A percentile compares a stretch with the other conserved stretches of the same genome.
Evolutionary conservation across 2,329 filamentous ascomycete genomes (phyloP).

Genomic region (Fusarium sp.): DNA sequence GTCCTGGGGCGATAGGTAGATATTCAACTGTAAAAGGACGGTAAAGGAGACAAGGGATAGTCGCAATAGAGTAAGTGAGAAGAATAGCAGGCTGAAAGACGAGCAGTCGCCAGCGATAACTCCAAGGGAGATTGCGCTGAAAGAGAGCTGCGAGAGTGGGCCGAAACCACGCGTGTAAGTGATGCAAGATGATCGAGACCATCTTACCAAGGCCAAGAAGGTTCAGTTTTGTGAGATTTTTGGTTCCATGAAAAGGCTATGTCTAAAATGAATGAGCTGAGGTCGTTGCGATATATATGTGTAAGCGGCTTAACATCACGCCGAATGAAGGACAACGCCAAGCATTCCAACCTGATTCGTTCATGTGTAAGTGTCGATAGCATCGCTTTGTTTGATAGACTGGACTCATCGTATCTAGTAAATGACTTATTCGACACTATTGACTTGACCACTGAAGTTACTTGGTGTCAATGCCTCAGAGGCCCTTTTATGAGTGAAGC

Average conservation of each 20-base stretch:
- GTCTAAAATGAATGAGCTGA: neutral
- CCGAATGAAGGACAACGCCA: conserved; percentile 2
- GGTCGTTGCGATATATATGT: neutral
- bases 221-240: neutral
- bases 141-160: conserved; percentile 52
- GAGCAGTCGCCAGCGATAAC: conserved; percentile 57
- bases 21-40: conserved; percentile 50
- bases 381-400: neutral
- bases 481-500: neutral
- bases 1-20: conserved; percentile 46
- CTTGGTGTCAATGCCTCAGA: no score
- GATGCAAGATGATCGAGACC: conserved; percentile 1
- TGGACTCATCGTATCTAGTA: neutral
- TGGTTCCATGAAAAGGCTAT: neutral
- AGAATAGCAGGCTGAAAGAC: conserved; percentile 55
- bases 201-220: neutral
- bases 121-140: conserved; percentile 51
- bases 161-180: conserved; percentile 40
- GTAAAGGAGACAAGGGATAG: conserved; percentile 51
- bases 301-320: conserved; percentile 31
- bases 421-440: neutral
- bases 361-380: neutral
- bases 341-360: neutral
- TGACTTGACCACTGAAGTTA: neutral
- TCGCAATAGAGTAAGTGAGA: conserved; percentile 52